Base-by-base conservation (phyloP, 495 filamentous ascomycete genomes). In the Astrothelium macrocarpum region DNA sequence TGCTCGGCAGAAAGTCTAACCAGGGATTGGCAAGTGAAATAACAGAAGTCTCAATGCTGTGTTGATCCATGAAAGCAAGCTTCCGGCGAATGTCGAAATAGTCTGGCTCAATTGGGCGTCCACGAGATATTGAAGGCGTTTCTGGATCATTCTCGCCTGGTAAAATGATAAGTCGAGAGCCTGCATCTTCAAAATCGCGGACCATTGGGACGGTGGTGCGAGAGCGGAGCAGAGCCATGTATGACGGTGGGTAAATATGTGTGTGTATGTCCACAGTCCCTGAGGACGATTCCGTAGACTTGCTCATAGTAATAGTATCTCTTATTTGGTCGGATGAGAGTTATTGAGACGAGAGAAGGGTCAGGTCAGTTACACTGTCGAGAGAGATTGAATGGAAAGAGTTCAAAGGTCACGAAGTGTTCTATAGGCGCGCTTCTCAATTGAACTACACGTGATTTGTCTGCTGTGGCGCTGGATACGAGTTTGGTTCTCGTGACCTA, bases 21-120 rank as follows among this genome's bases (percentile, higher is more conserved):
- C 93, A 97, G 0, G 93, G 93, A 72, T 97, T 97, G 26, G 93
- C 93, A 49, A 96, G 87, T 0, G 88, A 92, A 71, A 97, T 84
- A 10, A 96, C 86, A 20, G 90, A 95, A 61, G 84, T 85, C 71
- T 87, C 82, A 70, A 97, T 96, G 28, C 74, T 72, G 71, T 97
- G 93, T 7, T 76, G 81, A 69, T 89, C 80, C 93, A 97, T 97
- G 76, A 97, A 97, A 23, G 80, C 74, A 4, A 96, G 79, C 61
- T 95, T 96, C 62, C 87, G 78, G 2, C 75, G 72, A 62, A 90
- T 84, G 59, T 87, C 84, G 62, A 82, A 86, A 74, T 89, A 94
- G 62, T 87, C 84, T 1, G 81, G 75, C 29, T 88, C 89, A n/a
- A 94, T 80, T 5, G 90, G 89, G 3, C 90, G 85, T 46, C 89